Percentiles rank a stretch among this genome's conserved stretches.
Conservation (phyloP, 345 rosid genomes). For the Corchorus capsularis region DNA sequence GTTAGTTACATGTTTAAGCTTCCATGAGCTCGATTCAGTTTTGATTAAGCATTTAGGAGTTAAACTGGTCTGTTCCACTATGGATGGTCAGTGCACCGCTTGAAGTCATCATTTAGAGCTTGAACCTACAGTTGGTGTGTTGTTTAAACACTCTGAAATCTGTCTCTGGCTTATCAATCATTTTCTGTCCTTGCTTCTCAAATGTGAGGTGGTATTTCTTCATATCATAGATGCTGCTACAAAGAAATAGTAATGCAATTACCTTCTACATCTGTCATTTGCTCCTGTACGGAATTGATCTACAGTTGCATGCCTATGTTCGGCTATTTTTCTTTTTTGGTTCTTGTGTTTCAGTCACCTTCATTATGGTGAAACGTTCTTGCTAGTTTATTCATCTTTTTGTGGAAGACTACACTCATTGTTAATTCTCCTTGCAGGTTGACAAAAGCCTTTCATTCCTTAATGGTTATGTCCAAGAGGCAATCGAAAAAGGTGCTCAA, state of each 20-base stretch:
- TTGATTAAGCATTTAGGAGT: not conserved
- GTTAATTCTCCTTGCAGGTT: constrained; percentile 51
- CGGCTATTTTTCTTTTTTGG: not conserved
- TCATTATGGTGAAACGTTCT: not conserved
- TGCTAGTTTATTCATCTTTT: not conserved
- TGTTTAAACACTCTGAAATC: not conserved
- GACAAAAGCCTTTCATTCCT: constrained; percentile 84
- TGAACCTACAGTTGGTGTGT: not conserved
- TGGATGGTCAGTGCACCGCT: not conserved
- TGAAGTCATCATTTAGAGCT: not conserved
- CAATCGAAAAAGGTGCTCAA: constrained; percentile 79
- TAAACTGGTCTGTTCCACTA: not conserved
- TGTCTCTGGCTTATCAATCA: not conserved
- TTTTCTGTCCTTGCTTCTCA: not conserved
- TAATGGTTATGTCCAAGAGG: constrained; percentile 61
- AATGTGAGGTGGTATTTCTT: not conserved
- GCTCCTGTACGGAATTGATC: not conserved
- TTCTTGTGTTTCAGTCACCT: not conserved
- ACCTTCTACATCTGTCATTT: not conserved
- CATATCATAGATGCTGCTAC: not conserved
- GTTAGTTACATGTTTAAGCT: constrained; percentile 1
- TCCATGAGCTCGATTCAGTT: not conserved
- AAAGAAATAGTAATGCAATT: not conserved
- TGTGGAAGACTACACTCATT: not conserved
- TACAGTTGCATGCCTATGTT: not conserved